Base-by-base conservation (phyloP, 768 basidiomycete genomes). In the Wakefieldia striispora region DNA sequence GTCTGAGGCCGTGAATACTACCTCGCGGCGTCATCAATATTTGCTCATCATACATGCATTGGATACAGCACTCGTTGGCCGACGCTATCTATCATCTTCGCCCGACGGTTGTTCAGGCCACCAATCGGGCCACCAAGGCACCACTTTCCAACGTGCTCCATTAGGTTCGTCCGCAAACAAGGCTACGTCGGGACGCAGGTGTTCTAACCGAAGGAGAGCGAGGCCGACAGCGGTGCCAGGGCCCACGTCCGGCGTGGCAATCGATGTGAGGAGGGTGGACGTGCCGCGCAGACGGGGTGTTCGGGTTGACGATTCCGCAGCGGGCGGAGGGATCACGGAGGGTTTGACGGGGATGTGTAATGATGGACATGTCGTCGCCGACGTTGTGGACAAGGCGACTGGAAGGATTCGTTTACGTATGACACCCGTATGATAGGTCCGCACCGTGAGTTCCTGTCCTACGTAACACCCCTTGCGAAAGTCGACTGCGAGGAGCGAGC, bases 401-500 rank as follows among this genome's bases (percentile, higher is more conserved):
- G 94, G 94, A 11, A 93, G 70, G 27, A 95, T 88, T 12, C 97
- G 83, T 67, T 97, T 98, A 53, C 97, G 78, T 37, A 97, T 74
- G 23, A 87, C 77, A 11, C 97, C 97, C 6, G 88, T 97, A 66
- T 97, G 93, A 67, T 95, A 95, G 33, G 95, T 97, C 44, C 97
- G 82, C 6, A 97, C 95, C 0, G 95, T 97, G 35, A 98, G 75
- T 61, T 98, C 97, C 74, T 99, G 97, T 9, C 97, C 97, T 6
- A 98, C 86, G 63, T 97, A 98, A 64, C 97, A 99, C 3, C 97
- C 97, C 72, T 99, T 99, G 49, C 91, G 76, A 67, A 97, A 97
- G 69, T 97, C 93, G 64, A 98, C 95, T 87, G 76, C 23, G 41
- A 24, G 55, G 21, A 53, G 24, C 36, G 36, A n/a, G 26, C 54